These are phyloP conservation scores for Thalassiosira allenii DNA, from an alignment of 352 stramenopile species.

Conservation along the genomic window DNA sequence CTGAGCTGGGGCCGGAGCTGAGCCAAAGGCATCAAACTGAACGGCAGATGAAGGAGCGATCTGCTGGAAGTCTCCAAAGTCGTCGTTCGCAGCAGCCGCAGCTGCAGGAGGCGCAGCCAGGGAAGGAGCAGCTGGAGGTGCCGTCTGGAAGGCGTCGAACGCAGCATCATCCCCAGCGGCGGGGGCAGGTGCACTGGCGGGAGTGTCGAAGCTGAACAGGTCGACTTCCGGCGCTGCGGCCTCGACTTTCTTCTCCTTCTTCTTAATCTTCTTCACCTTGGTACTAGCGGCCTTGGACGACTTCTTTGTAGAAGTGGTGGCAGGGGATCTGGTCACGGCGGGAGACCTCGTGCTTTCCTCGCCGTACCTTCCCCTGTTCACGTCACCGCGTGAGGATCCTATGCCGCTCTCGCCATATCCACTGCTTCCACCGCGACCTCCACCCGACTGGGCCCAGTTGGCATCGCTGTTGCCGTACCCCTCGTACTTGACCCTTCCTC, in stretches of 20 bases:
- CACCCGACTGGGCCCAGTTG: constrained; percentile 33
- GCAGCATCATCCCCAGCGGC: constrained; percentile 26
- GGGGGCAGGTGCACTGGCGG: constrained; percentile 11
- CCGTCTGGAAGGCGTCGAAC: constrained; percentile 70
- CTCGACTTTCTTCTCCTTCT: constrained; percentile 63
- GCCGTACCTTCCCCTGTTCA: constrained; percentile 62
- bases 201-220: constrained; percentile 76
- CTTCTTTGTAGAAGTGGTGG: constrained; percentile 56
- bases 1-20: not conserved
- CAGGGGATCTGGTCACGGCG: not conserved
- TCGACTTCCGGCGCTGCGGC: constrained; percentile 59
- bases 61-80: constrained; percentile 69
- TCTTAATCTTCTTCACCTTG: constrained; percentile 82
- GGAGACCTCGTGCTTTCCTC: constrained; percentile 55
- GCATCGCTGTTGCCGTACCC: constrained; percentile 59
- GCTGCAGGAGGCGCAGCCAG: constrained; percentile 16
- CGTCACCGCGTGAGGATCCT: constrained; percentile 25
- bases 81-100: constrained; percentile 56
- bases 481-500: constrained; percentile 44
- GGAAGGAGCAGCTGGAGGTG: constrained; percentile 28
- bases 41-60: constrained; percentile 40
- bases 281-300: constrained; percentile 33
- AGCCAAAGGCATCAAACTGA: constrained; percentile 66
- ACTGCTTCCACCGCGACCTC: constrained; percentile 30
- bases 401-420: constrained; percentile 74